Percentiles rank a stretch among this genome's conserved stretches.
Conservation (phyloP, 257 asterid species). For the Solanum sejunctum region DNA sequence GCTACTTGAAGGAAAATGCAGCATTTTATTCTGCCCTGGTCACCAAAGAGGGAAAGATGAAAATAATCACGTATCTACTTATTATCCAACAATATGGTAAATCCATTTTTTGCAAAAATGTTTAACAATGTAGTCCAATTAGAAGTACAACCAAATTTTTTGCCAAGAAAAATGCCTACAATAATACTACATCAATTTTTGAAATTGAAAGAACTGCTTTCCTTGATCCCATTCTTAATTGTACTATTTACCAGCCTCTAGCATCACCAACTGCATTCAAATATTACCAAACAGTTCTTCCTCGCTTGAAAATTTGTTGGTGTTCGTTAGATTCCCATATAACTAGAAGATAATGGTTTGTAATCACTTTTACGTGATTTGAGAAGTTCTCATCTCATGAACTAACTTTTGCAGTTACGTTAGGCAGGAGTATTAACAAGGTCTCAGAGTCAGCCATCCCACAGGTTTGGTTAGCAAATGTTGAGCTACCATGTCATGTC, state of each 20-base stretch:
- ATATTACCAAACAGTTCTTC: background rate
- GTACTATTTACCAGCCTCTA: background rate
- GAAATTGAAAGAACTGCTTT: background rate
- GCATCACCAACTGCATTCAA: background rate
- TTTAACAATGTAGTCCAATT: background rate
- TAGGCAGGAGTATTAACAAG: background rate
- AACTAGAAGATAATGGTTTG: background rate
- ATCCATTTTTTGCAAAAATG: background rate
- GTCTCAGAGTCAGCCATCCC: background rate
- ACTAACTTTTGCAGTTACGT: background rate
- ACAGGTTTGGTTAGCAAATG: background rate
- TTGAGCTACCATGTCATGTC: background rate
- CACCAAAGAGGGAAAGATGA: constrained; percentile 17
- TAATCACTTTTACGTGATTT: background rate
- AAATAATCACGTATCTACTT: background rate
- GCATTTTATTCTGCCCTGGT: constrained; percentile 74
- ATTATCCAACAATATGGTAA: background rate
- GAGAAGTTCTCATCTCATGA: background rate
- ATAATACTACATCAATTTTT: background rate
- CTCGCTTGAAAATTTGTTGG: background rate
- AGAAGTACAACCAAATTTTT: background rate
- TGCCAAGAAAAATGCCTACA: background rate
- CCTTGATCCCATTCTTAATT: background rate
- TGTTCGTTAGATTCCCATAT: background rate
- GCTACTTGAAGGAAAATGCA: constrained; percentile 30